A percentile compares a stretch with the other conserved stretches of the same genome.
Conservation (phyloP, 129 eudicot species). For the Artemisia tridentata region DNA sequence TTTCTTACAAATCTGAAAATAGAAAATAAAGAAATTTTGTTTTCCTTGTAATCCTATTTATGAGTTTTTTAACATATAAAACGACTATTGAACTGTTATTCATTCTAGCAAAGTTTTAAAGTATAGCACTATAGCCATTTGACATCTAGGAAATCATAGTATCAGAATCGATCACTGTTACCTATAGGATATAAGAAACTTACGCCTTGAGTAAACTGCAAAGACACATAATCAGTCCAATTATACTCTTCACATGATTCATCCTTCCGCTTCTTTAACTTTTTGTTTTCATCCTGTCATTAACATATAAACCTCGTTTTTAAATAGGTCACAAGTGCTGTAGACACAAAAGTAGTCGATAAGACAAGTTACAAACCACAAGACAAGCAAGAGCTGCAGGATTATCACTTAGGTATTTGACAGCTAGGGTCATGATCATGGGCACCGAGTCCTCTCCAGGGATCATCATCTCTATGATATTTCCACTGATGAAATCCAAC, state of each 20-base stretch:
- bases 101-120: too few relatives aligned
- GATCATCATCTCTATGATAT: slow-evolving; percentile 94
- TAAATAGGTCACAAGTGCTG: slow-evolving; percentile 2
- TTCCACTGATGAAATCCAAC: slow-evolving; percentile 67
- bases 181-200: slow-evolving; percentile 21
- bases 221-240: slow-evolving; percentile 74
- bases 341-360: neutral
- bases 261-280: slow-evolving; percentile 58
- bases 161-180: too few relatives aligned
- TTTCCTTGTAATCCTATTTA: too few relatives aligned
- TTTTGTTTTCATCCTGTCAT: slow-evolving; percentile 68
- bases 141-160: too few relatives aligned
- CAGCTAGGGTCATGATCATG: slow-evolving; percentile 78
- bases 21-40: too few relatives aligned
- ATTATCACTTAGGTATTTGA: slow-evolving; percentile 71
- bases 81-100: too few relatives aligned
- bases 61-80: too few relatives aligned
- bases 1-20: too few relatives aligned
- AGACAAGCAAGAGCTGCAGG: slow-evolving; percentile 63
- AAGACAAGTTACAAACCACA: slow-evolving; percentile 46
- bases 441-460: slow-evolving; percentile 99
- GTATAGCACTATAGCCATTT: too few relatives aligned
- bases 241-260: slow-evolving; percentile 44
- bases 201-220: slow-evolving; percentile 77
- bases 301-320: slow-evolving; percentile 7